Percentiles rank a stretch among this genome's conserved stretches.
Conservation (phyloP, 441 rosid species). For the Eugenia klotzschiana region DNA sequence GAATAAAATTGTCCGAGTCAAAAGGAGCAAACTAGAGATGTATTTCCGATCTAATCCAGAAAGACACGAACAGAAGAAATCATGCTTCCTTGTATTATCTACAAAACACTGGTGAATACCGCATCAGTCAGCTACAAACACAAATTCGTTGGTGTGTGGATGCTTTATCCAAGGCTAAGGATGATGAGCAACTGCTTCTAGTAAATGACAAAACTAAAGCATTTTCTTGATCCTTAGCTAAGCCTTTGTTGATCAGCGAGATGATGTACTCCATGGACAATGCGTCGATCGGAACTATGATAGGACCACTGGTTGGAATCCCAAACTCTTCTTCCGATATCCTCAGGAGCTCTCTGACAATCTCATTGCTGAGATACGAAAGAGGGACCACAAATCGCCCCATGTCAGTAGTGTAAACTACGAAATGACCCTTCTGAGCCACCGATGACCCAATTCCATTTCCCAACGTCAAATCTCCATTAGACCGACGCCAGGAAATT, state of each 20-base stretch:
- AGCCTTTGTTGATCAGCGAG: background rate
- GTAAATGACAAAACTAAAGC: background rate
- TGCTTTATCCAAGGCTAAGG: background rate
- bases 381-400: background rate
- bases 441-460: background rate
- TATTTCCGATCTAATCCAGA: background rate
- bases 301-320: background rate
- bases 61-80: background rate
- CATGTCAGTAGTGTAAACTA: background rate
- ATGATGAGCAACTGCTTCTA: background rate
- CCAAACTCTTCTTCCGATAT: background rate
- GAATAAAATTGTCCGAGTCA: background rate
- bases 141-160: background rate
- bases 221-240: background rate
- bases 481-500: background rate
- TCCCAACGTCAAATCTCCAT: background rate
- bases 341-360: background rate
- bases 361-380: background rate
- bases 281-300: background rate
- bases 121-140: background rate
- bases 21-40: background rate
- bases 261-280: background rate
- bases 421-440: background rate
- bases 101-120: background rate
- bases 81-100: background rate